phyloP scores from a whole-genome alignment of 2,329 filamentous ascomycete genomes.

The Cephalotrichum gorgonifer region DNA sequence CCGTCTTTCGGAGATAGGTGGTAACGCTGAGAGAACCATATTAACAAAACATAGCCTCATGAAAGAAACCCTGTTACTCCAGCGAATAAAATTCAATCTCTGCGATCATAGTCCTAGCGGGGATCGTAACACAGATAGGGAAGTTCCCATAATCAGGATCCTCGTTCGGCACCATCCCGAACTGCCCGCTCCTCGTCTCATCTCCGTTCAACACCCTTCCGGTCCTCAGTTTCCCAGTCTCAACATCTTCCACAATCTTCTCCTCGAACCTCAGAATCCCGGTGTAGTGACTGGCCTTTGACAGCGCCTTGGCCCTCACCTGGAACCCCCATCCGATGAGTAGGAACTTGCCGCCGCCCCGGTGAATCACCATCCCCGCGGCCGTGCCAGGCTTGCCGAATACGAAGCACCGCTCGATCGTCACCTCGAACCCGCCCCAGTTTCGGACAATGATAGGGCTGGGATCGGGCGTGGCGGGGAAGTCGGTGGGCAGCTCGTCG shows the following conservation, averaged over 20 bases:
- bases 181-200: conserved; percentile 22
- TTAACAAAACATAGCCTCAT: too few relatives aligned
- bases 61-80: too few relatives aligned
- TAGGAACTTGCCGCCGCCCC: conserved; percentile 12
- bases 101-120: conserved; percentile 33
- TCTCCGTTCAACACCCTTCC: conserved; percentile 19
- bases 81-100: conserved; percentile 21
- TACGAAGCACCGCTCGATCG: conserved; percentile 18
- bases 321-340: conserved; percentile 12
- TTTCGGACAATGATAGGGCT: conserved; percentile 7
- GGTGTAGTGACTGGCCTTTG: conserved; percentile 11
- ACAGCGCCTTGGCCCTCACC: conserved; percentile 11
- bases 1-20: too few relatives aligned
- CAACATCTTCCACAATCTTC: conserved; percentile 17
- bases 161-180: conserved; percentile 19
- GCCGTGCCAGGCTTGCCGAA: conserved; percentile 19
- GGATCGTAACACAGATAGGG: conserved; percentile 37
- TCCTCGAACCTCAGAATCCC: conserved; percentile 16
- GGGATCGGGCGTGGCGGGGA: conserved; percentile 10
- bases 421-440: conserved; percentile 16
- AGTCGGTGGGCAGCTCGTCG: conserved; percentile 11
- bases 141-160: conserved; percentile 42
- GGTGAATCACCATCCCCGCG: conserved; percentile 17
- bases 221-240: conserved; percentile 13
- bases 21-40: too few relatives aligned